A percentile compares a stretch with the other conserved stretches of the same genome.
Conservation (phyloP, 164 flowering plant species). For the Kingdonia uniflora region DNA sequence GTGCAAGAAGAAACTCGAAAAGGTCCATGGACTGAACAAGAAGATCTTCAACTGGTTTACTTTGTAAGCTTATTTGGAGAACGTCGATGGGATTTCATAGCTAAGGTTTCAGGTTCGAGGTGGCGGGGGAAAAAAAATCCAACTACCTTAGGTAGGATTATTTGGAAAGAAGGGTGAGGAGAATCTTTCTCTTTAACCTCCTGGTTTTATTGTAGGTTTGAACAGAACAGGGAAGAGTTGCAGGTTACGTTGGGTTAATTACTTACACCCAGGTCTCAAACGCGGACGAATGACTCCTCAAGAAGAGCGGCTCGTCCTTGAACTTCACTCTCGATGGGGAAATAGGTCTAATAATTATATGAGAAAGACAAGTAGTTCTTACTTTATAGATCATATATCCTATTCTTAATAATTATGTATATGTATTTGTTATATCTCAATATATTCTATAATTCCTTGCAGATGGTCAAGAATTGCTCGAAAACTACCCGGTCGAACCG, state of each 20-base stretch:
- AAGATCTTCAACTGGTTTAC: slow-evolving; percentile 65
- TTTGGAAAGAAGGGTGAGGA: slow-evolving; percentile 20
- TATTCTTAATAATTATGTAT: too few relatives aligned
- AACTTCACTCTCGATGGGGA: slow-evolving; percentile 91
- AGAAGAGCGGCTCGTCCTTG: slow-evolving; percentile 80
- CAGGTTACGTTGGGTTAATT: slow-evolving; percentile 96
- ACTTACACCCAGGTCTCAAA: slow-evolving; percentile 87
- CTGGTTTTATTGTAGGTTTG: slow-evolving; percentile 68
- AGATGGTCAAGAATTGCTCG: slow-evolving; percentile 97
- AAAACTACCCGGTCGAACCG: slow-evolving; percentile 86
- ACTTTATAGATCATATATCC: neutral
- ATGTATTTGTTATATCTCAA: neutral
- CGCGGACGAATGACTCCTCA: slow-evolving; percentile 88
- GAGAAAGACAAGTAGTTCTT: slow-evolving; percentile 5
- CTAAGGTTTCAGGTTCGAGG: slow-evolving; percentile 99
- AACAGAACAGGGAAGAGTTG: slow-evolving; percentile 98
- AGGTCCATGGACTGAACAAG: slow-evolving; percentile 98
- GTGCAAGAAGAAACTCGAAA: slow-evolving; percentile 53
- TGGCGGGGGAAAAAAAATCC: slow-evolving; percentile 63
- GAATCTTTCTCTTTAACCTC: slow-evolving; percentile 31
- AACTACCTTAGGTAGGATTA: slow-evolving; percentile 21
- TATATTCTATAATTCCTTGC: neutral
- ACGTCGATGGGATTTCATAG: slow-evolving; percentile 95
- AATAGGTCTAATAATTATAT: slow-evolving; percentile 52
- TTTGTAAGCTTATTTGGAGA: slow-evolving; percentile 83